A percentile compares a stretch with the other conserved stretches of the same genome.
These are phyloP conservation scores for Spizellomyces punctatus DNA, from an alignment of 192 early-diverging fungal species.

Conservation along the genomic window DNA sequence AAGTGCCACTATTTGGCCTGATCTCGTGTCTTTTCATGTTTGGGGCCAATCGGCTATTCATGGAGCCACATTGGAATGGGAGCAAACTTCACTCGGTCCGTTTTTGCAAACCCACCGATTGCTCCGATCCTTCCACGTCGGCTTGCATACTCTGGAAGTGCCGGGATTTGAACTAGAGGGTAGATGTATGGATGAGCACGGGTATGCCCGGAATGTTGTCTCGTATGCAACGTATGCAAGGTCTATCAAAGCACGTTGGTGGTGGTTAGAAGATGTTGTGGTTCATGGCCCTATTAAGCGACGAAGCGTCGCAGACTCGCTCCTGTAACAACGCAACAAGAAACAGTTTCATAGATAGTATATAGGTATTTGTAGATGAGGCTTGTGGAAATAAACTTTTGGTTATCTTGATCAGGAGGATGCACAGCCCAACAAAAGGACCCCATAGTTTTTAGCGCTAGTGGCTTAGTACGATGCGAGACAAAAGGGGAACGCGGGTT, in stretches of 20 bases:
- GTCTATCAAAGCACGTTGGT: not conserved
- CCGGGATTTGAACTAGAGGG: not conserved
- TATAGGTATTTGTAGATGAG: too few relatives aligned
- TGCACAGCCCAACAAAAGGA: too few relatives aligned
- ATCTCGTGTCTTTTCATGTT: not conserved
- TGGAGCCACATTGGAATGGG: not conserved
- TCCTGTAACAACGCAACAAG: too few relatives aligned
- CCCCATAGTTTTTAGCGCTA: too few relatives aligned
- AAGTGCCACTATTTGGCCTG: not conserved
- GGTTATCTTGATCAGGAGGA: too few relatives aligned
- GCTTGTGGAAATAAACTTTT: too few relatives aligned
- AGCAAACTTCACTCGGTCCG: not conserved
- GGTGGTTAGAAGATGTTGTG: slow-evolving; percentile 1
- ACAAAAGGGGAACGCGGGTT: too few relatives aligned
- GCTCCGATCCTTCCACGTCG: slow-evolving; percentile 6
- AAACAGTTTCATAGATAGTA: too few relatives aligned
- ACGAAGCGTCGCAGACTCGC: too few relatives aligned
- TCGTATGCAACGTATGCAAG: not conserved
- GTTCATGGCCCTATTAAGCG: not conserved
- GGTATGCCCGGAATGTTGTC: not conserved
- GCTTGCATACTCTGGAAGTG: not conserved
- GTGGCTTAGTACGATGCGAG: too few relatives aligned
- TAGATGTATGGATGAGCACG: not conserved
- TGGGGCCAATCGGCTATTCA: not conserved
- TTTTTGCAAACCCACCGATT: slow-evolving; percentile 2